Base-by-base conservation (phyloP, 176 grass and related monocot species). In the Otatea glauca region DNA sequence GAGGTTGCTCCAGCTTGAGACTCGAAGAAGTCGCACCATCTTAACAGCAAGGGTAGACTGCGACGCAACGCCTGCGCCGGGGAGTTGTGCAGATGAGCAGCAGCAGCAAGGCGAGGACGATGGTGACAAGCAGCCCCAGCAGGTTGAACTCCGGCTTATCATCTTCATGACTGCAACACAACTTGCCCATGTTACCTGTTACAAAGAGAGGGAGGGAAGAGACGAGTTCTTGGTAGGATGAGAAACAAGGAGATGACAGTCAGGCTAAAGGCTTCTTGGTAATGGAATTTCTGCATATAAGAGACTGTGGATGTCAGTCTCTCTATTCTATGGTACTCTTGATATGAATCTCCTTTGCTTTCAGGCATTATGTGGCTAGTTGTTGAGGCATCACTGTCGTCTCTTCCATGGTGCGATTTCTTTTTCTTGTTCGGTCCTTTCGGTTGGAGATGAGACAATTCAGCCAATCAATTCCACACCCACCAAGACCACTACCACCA, bases 71-170 rank as follows among this genome's bases (percentile, higher is more conserved):
- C 78, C 79, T 82, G 65, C 92, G 92, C 25, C 90, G 70, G 12
- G 84, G 92, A 0, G 87, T 71, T 17, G 87, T 49, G 91, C 92
- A 97, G 49, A 90, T 5, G 77, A 88, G 9, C 89, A 93, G 34
- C 66, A 94, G 69, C 64, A 94, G 80, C 81, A 94, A 65, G n/a
- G 83, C 85, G 77, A 97, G 56, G 43, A 91, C 76, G 42, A 84
- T 14, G 34, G 91, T 79, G 23, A 94, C 55, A 0, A 97, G 53
- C 37, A 94, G 38, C 69, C 90, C 78, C 88, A 94, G 51, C 42
- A 88, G 10, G 68, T 79, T 89, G 86, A 93, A 86, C 60, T 41
- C 87, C n/a, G 81, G 80, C 47, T 87, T 81, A 2, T 93, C 94
- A 0, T 89, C 89, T 11, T 82, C 45, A 0, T 69, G 53, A 32